Evolutionary conservation across 2,329 filamentous ascomycete genomes (phyloP).

Genomic region (Blumeriella jaapii): DNA sequence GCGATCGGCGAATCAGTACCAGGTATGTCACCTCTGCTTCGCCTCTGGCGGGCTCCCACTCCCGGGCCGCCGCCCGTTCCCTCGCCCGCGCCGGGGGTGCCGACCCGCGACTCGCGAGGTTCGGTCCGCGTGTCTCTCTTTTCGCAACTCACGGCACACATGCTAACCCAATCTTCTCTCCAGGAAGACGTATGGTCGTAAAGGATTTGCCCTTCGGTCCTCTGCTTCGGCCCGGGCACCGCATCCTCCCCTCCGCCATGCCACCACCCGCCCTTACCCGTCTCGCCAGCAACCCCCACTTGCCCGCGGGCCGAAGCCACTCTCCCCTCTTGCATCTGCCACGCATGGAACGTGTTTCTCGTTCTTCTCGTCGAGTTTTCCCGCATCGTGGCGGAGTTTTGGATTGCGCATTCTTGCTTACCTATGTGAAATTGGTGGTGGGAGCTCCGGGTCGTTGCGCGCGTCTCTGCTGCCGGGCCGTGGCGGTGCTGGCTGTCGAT

Average conservation of each 20-base stretch:
- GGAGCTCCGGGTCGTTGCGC: background rate
- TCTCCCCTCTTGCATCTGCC: conserved; percentile 1
- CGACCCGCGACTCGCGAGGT: background rate
- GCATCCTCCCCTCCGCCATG: too few species aligned
- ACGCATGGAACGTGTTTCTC: background rate
- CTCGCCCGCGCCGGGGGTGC: too few species aligned
- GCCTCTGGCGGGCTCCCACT: too few species aligned
- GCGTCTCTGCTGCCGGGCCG: background rate
- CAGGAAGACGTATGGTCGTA: conserved; percentile 11
- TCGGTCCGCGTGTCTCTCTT: conserved; percentile 3
- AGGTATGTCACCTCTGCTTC: too few species aligned
- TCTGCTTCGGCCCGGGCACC: too few species aligned
- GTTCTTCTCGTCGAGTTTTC: conserved; percentile 1
- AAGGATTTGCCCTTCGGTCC: background rate
- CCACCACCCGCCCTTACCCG: too few species aligned
- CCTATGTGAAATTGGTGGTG: background rate
- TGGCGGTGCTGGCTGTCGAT: too few species aligned
- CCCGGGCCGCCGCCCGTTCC: too few species aligned
- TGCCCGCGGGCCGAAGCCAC: background rate
- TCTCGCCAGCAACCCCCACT: background rate
- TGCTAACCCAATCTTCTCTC: conserved; percentile 3
- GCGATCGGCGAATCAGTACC: conserved; percentile 90
- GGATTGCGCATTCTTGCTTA: background rate
- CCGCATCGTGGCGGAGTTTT: conserved; percentile 6
- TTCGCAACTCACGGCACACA: conserved; percentile 3